Base-by-base conservation (phyloP, 176 grass and related monocot genomes). In the Avena eriantha region DNA sequence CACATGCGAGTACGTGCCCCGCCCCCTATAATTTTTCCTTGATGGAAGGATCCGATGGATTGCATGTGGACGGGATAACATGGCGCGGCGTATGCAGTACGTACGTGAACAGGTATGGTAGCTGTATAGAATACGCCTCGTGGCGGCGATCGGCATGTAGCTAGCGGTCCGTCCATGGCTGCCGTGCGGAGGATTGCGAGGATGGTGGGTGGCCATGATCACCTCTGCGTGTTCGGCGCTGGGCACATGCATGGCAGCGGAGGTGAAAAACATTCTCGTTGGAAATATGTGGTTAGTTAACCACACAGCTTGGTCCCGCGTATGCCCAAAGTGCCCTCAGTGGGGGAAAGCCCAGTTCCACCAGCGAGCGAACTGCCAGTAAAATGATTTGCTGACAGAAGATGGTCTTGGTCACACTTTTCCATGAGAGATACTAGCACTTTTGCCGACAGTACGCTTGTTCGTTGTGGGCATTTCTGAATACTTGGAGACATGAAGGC, bases 1-100 rank as follows among this genome's bases (percentile, higher is more conserved):
- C 89, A 90, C 73, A 85, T 90, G 89, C 73, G 15, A 76, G 24
- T 75, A 17, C 72, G 72, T 74, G 71, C 45, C 1, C 1, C 0
- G 4, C 10, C 3, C 18, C 3, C 22, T 3, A 8, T 34, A 7
- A 2, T 17, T 67, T 9, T 67, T 67, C 68, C 72, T 75, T 22
- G 73, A 83, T 47, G 80, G 73, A 86, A 73, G 80, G 72, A 82
- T 83, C 63, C 23, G 23, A 76, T 51, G 45, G 22, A 41, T 7
- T 10, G 10, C 39, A 41, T 41, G 13, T 3, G 22, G 24, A 89
- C 55, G 39, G 39, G 39, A 41, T 74, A 75, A 75, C 72, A 17
- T 50, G 79, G 48, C 2, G 18, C 33, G 39, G 0, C 13, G 33
- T 22, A 21, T 1, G 29, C 29, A 29, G 18, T 54, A 54, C 51